Base-by-base conservation (phyloP, 805 yeast genomes). In the Yarrowia phangngaensis region DNA sequence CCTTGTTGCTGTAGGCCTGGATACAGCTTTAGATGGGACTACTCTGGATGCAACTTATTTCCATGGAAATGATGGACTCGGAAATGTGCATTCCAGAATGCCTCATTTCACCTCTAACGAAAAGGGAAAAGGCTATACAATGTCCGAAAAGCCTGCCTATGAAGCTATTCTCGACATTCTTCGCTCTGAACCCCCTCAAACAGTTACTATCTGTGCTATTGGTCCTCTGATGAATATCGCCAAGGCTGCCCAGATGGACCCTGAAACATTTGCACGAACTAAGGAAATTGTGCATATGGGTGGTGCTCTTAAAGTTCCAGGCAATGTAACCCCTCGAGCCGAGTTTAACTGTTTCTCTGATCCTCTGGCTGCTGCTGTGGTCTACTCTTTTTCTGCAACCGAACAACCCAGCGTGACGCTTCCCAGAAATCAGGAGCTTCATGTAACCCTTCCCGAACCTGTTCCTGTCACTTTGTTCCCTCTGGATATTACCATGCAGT, bases 211-310 rank as follows among this genome's bases (percentile, higher is more conserved):
- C 14, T 56, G 60, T 6, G 64, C 71, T 6, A 57, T 70, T 8
- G 73, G 72, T 7, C 73, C 73, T 6, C 54, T 67, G 27, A 64
- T 67, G 41, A 69, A 69, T 55, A 35, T 66, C n/a, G 70, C 72
- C 19, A 56, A 52, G 48, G 73, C 72, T 3, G 70, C 70, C 1
- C 56, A 64, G 34, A 48, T 52, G n/a, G 70, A 69, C 38, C 68
- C 70, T 5, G 52, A 36, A 17, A 53, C 68, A 4, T 69, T 69
- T 46, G 34, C 62, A 15, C 56, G 67, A 5, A 70, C 58, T 22
- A 64, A 61, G 50, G 57, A 61, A 48, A 59, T 69, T 12, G 60
- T 67, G 9, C 56, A 62, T 51, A 69, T 69, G 73, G 73, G 71
- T 27, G 73, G 67, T 6, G 63, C 67, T 8, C 45, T 69, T 30